phyloP scores from a whole-genome alignment of 495 filamentous ascomycete genomes.

The Aspergillus baeticus region DNA sequence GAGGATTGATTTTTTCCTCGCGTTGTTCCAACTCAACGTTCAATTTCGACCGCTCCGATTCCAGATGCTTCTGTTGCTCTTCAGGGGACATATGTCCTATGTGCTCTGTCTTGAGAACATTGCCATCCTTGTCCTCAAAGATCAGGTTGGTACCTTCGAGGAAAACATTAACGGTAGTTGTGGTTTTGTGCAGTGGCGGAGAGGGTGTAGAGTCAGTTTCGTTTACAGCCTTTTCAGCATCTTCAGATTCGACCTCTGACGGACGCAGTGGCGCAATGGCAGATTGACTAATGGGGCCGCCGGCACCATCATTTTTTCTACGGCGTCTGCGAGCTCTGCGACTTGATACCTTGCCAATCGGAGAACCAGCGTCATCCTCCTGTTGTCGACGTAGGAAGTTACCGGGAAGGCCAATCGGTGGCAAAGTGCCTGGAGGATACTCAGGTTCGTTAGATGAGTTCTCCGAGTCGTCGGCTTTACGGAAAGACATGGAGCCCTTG shows the following conservation, averaged over 20 bases:
- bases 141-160: slow-evolving; percentile 82
- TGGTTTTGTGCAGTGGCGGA: slow-evolving; percentile 31
- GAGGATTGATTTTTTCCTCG: slow-evolving; percentile 36
- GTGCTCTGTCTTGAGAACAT: slow-evolving; percentile 65
- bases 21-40: slow-evolving; percentile 38
- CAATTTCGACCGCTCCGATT: slow-evolving; percentile 59
- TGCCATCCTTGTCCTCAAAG: slow-evolving; percentile 84
- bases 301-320: slow-evolving; percentile 72
- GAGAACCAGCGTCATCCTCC: slow-evolving; percentile 65
- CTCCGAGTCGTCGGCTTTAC: slow-evolving; percentile 55
- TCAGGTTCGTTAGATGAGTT: slow-evolving; percentile 60
- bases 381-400: slow-evolving; percentile 80
- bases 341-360: slow-evolving; percentile 58
- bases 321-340: slow-evolving; percentile 62
- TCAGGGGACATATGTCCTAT: slow-evolving; percentile 38
- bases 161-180: slow-evolving; percentile 60
- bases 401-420: slow-evolving; percentile 70
- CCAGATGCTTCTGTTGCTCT: slow-evolving; percentile 52
- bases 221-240: slow-evolving; percentile 21
- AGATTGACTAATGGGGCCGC: slow-evolving; percentile 87
- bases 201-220: slow-evolving; percentile 40
- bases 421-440: slow-evolving; percentile 75
- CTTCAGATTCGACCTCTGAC: slow-evolving; percentile 23
- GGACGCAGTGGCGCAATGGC: slow-evolving; percentile 78
- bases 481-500: slow-evolving; percentile 77